A percentile compares a stretch with the other conserved stretches of the same genome.
Evolutionary conservation across 495 filamentous ascomycete species (phyloP).

Genomic region (Poronia punctata): DNA sequence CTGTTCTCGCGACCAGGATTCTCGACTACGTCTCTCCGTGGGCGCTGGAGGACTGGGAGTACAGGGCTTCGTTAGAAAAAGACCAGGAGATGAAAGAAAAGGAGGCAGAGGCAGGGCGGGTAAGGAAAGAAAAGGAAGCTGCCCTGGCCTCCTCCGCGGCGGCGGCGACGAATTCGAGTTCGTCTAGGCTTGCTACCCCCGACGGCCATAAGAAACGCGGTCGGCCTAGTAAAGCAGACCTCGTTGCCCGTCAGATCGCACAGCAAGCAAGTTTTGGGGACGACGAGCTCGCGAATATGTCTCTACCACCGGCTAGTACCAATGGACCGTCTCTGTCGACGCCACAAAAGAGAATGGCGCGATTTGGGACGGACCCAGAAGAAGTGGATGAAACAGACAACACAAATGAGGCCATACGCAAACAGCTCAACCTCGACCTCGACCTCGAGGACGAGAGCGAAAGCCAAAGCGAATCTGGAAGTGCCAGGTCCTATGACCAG

Average conservation of each 20-base stretch:
- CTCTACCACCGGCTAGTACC: slow-evolving; percentile 11
- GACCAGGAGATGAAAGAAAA: slow-evolving; percentile 17
- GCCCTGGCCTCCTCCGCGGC: background rate
- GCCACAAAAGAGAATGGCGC: slow-evolving; percentile 17
- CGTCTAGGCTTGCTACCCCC: background rate
- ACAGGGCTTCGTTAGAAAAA: slow-evolving; percentile 20
- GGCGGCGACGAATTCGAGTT: slow-evolving; percentile 4
- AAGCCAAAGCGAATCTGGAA: slow-evolving; percentile 3
- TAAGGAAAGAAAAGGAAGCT: slow-evolving; percentile 9
- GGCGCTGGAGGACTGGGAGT: slow-evolving; percentile 40
- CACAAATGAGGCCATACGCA: slow-evolving; percentile 14
- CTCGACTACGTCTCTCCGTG: slow-evolving; percentile 41
- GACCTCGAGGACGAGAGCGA: slow-evolving; percentile 8
- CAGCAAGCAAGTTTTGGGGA: slow-evolving; percentile 11
- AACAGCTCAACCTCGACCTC: no score
- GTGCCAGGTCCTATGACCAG: background rate
- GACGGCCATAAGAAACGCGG: slow-evolving; percentile 13
- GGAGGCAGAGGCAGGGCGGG: slow-evolving; percentile 7
- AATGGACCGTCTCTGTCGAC: slow-evolving; percentile 25
- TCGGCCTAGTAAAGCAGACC: slow-evolving; percentile 23
- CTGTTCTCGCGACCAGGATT: slow-evolving; percentile 30
- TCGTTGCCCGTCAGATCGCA: slow-evolving; percentile 15
- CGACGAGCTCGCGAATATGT: slow-evolving; percentile 12
- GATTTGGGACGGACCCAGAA: slow-evolving; percentile 10
- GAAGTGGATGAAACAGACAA: slow-evolving; percentile 20